Percentiles rank a stretch among this genome's conserved stretches.
Conservation (phyloP, 2,329 filamentous ascomycete genomes). For the Pseudocercospora musae region DNA sequence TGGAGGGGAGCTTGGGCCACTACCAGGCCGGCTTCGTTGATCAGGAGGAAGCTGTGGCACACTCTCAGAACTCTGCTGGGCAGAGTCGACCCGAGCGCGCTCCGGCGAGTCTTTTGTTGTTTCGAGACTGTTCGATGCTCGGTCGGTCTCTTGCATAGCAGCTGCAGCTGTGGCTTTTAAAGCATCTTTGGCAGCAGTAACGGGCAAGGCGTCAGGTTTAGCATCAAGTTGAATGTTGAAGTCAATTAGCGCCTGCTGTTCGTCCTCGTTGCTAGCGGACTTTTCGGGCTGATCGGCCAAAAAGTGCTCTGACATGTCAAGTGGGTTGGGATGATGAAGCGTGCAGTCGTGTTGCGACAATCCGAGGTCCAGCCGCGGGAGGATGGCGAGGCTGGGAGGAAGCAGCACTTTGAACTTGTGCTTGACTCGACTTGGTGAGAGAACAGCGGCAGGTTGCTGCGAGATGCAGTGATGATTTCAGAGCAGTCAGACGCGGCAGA, state of each 20-base stretch:
- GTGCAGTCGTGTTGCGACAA: too few relatives aligned
- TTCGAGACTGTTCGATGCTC: not conserved
- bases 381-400: too few relatives aligned
- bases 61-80: constrained; percentile 17
- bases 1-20: constrained; percentile 3
- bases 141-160: constrained; percentile 17
- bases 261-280: not conserved
- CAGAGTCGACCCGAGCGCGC: constrained; percentile 22
- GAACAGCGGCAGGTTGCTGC: too few relatives aligned
- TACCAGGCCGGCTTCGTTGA: not conserved
- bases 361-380: too few relatives aligned
- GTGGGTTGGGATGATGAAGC: too few relatives aligned
- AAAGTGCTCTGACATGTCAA: constrained; percentile 1
- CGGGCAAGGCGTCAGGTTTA: not conserved
- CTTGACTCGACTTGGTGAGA: too few relatives aligned
- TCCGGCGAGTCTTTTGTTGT: constrained; percentile 5
- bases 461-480: too few relatives aligned
- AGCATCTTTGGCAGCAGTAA: constrained; percentile 1
- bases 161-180: constrained; percentile 18
- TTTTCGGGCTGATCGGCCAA: constrained; percentile 4
- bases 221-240: constrained; percentile 5
- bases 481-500: too few relatives aligned
- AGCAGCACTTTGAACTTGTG: too few relatives aligned
- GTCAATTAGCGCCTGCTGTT: not conserved
- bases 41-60: constrained; percentile 17